phyloP scores from a whole-genome alignment of 345 rosid genomes.

The Streptanthus diversifolius region DNA sequence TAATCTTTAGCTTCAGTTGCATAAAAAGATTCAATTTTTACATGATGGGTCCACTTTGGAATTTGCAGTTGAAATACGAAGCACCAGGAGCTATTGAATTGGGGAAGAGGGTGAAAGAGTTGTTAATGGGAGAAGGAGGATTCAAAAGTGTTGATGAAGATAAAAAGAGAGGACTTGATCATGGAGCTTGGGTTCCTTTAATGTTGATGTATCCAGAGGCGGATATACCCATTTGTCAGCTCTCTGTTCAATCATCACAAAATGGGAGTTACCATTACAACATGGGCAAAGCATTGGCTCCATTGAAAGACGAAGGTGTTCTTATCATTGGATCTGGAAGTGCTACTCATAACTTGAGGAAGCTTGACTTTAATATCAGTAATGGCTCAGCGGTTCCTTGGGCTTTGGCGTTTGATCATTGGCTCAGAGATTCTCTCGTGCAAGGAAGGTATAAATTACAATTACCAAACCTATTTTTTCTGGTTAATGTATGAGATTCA shows the following conservation, averaged over 20 bases:
- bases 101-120: constrained; percentile 71
- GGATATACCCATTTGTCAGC: constrained; percentile 77
- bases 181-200: constrained; percentile 94
- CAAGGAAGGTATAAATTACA: constrained; percentile 60
- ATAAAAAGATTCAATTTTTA: background rate
- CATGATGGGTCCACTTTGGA: background rate
- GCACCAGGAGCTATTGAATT: constrained; percentile 88
- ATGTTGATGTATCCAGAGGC: constrained; percentile 96
- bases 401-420: constrained; percentile 76
- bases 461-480: background rate
- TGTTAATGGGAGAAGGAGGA: constrained; percentile 47
- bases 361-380: constrained; percentile 9
- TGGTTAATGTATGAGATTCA: background rate
- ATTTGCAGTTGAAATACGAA: constrained; percentile 64
- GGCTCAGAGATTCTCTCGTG: constrained; percentile 79
- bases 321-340: constrained; percentile 87
- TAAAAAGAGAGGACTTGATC: constrained; percentile 74
- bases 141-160: constrained; percentile 60
- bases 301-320: constrained; percentile 79
- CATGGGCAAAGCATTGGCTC: constrained; percentile 83
- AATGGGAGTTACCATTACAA: constrained; percentile 71
- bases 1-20: background rate
- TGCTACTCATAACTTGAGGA: constrained; percentile 70
- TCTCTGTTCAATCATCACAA: constrained; percentile 60
- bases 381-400: constrained; percentile 43